Conservation (phyloP, 169 alveolate genomes). For the Eimeria maxima region DNA sequence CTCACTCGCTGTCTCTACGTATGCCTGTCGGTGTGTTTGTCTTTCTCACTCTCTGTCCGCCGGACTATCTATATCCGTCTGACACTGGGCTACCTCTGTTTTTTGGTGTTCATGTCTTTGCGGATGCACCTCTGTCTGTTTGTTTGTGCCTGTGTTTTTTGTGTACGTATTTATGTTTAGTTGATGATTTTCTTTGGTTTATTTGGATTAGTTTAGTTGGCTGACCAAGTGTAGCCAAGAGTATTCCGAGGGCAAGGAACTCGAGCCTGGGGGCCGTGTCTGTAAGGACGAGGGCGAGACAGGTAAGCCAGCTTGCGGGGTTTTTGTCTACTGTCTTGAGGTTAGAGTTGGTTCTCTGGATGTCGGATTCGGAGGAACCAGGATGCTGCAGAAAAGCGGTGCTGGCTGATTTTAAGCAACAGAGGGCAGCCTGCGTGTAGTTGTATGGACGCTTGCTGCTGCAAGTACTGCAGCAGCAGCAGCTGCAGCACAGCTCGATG, state of each 20-base stretch:
- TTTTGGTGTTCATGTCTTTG: too few relatives aligned
- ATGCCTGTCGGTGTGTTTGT: too few relatives aligned
- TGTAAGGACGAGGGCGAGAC: constrained; percentile 10
- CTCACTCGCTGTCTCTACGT: too few relatives aligned
- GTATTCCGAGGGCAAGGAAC: background rate
- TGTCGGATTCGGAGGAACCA: background rate
- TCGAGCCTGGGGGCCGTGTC: background rate
- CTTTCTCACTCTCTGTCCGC: too few relatives aligned
- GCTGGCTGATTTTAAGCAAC: background rate
- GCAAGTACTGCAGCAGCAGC: background rate
- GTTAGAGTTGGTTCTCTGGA: too few relatives aligned
- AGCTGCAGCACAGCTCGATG: constrained; percentile 13
- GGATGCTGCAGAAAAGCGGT: background rate
- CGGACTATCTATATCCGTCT: too few relatives aligned
- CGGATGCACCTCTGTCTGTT: too few relatives aligned
- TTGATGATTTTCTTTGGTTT: too few relatives aligned
- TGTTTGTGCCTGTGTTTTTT: background rate
- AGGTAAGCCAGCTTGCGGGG: background rate
- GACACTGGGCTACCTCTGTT: too few relatives aligned
- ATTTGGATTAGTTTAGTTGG: background rate
- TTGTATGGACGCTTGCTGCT: background rate
- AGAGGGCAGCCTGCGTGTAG: background rate
- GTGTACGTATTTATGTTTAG: too few relatives aligned
- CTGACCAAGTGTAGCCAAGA: constrained; percentile 3
- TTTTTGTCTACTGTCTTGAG: background rate